Evolutionary conservation across 2,329 filamentous ascomycete species (phyloP).

Genomic region (Alternaria novae-zelandiae): DNA sequence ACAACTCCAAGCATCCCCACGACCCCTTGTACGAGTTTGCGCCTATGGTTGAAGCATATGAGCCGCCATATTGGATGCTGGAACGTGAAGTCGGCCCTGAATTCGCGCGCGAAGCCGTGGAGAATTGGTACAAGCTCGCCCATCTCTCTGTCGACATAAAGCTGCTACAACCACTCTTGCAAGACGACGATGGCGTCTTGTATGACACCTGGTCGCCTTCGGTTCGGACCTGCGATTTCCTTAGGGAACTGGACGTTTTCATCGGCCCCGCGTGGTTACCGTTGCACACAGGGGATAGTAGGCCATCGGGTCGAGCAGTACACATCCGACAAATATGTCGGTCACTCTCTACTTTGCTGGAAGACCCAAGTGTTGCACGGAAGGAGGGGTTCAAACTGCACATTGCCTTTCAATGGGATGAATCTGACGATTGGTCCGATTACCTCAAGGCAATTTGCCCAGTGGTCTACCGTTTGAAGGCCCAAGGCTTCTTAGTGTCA

Average conservation of each 20-base stretch:
- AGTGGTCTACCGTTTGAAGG: background rate
- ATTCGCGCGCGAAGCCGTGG: background rate
- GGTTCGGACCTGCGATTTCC: background rate
- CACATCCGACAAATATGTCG: background rate
- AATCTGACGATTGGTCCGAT: accelerated
- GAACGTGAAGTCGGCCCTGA: background rate
- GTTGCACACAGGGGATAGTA: background rate
- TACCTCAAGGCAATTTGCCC: background rate
- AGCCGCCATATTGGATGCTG: background rate
- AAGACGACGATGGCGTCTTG: background rate
- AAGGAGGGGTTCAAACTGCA: background rate
- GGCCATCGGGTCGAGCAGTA: background rate
- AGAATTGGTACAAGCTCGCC: background rate
- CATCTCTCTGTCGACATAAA: background rate
- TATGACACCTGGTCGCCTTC: background rate
- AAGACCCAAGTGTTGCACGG: background rate
- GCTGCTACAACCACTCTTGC: background rate
- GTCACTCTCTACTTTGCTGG: background rate
- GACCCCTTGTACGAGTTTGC: background rate
- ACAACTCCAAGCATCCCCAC: background rate
- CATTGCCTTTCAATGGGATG: background rate
- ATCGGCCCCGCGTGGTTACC: background rate
- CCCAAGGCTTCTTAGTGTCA: background rate
- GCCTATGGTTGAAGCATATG: background rate
- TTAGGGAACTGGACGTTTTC: background rate